Percentiles rank a stretch among this genome's conserved stretches.
These are phyloP conservation scores for Corchorus olitorius DNA, from an alignment of 345 rosid species.

Conservation along the genomic window DNA sequence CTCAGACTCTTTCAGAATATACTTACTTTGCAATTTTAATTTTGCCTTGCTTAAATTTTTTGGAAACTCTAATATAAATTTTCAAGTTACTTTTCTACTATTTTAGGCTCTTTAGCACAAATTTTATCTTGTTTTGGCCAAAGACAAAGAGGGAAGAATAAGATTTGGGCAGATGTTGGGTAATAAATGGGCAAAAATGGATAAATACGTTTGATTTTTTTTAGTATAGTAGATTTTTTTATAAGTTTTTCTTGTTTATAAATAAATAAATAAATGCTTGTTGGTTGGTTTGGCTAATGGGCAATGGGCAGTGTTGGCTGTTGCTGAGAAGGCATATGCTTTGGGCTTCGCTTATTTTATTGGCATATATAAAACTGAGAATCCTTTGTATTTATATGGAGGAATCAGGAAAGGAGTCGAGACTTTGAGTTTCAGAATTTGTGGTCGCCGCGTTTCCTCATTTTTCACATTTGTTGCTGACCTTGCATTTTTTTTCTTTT, in stretches of 20 bases:
- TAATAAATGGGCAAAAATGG: background rate
- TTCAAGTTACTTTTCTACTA: background rate
- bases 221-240: too few relatives aligned
- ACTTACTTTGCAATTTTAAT: too few relatives aligned
- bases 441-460: conserved; percentile 37
- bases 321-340: background rate
- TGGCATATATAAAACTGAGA: background rate
- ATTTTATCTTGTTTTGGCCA: background rate
- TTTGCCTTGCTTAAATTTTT: too few relatives aligned
- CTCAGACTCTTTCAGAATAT: too few relatives aligned
- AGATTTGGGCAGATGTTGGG: background rate
- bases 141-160: background rate
- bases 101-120: background rate
- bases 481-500: background rate
- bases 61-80: too few relatives aligned
- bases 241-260: background rate
- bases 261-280: background rate
- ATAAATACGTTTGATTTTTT: background rate
- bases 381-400: background rate
- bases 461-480: conserved; percentile 38
- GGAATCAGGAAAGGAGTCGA: too few relatives aligned
- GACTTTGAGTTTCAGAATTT: background rate
- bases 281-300: background rate
- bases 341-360: background rate
- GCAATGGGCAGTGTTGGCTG: background rate